Base-by-base conservation (phyloP, 495 filamentous ascomycete species). In the Penicillium ucsense region DNA sequence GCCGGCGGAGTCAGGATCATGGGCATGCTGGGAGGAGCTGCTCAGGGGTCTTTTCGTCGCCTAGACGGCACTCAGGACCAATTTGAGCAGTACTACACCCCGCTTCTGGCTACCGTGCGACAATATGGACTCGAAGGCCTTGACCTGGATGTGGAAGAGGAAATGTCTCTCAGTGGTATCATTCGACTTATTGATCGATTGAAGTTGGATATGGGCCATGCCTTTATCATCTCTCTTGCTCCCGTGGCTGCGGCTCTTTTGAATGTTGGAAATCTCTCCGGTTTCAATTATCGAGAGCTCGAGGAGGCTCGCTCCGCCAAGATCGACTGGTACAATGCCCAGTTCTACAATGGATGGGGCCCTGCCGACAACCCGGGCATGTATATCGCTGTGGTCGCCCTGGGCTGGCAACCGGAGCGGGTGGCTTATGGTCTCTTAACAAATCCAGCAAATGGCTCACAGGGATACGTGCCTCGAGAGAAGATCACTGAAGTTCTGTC, bases 321-420 rank as follows among this genome's bases (percentile, higher is more conserved):
- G 52, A 85, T 90, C 35, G 71, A 66, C 11, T 94, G 87, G 79
- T 92, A 92, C 55, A 92, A 92, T 50, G 67, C 80, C 9, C 88
- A 92, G 59, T 92, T 92, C 57, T 94, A 94, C 57, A 86, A 83
- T 54, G 85, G 85, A 2, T 94, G 84, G 76, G 88, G 87, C 9
- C 70, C 70, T 30, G 70, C 86, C 28, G 70, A 71, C 8, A 73
- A 71, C 51, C 74, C 80, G 0, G 55, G 64, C n/a, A 73, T 76
- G 60, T 89, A 83, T 53, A 79, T 85, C 42, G 60, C 68, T 35
- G 79, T 87, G 44, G 62, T 91, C n/a, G 50, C 66, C 3, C 62
- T 67, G 31, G 84, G 85, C 4, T 89, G 80, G 79, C 65, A 72
- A 3, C 70, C 85, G 2, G 63, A 74, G 7, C 83, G 84, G 55